phyloP scores from a whole-genome alignment of 169 alveolate genomes.

The Toxoplasma gondii region DNA sequence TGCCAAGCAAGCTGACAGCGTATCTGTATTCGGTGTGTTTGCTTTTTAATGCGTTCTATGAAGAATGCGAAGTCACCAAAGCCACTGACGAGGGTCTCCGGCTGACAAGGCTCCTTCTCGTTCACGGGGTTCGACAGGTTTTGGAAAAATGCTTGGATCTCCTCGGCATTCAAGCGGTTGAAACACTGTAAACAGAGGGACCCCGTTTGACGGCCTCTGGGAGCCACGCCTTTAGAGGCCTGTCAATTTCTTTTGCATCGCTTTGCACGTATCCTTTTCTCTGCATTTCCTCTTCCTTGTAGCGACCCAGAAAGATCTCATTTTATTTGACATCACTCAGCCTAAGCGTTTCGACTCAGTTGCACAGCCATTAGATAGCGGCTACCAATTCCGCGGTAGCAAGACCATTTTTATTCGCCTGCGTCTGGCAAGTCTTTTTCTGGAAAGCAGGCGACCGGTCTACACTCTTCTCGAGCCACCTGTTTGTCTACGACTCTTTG shows the following conservation, averaged over 20 bases:
- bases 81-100: background rate
- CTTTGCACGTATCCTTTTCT: background rate
- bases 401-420: too few relatives aligned
- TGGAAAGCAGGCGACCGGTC: too few relatives aligned
- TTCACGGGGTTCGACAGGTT: background rate
- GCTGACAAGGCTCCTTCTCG: constrained; percentile 23
- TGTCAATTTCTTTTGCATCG: too few relatives aligned
- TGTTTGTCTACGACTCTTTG: too few relatives aligned
- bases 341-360: background rate
- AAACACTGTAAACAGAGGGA: background rate
- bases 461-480: too few relatives aligned
- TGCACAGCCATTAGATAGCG: too few relatives aligned
- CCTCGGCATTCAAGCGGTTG: constrained; percentile 14
- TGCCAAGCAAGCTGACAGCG: constrained; percentile 36
- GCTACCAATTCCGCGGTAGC: too few relatives aligned
- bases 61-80: background rate
- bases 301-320: background rate
- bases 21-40: background rate
- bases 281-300: background rate
- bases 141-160: constrained; percentile 20
- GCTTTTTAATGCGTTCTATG: constrained; percentile 31
- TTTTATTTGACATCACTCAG: background rate
- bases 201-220: too few relatives aligned
- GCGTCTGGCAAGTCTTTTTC: too few relatives aligned
- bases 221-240: too few relatives aligned